Evolutionary conservation across 208 protist species (phyloP).

Genomic region (Crithidia fasciculata): DNA sequence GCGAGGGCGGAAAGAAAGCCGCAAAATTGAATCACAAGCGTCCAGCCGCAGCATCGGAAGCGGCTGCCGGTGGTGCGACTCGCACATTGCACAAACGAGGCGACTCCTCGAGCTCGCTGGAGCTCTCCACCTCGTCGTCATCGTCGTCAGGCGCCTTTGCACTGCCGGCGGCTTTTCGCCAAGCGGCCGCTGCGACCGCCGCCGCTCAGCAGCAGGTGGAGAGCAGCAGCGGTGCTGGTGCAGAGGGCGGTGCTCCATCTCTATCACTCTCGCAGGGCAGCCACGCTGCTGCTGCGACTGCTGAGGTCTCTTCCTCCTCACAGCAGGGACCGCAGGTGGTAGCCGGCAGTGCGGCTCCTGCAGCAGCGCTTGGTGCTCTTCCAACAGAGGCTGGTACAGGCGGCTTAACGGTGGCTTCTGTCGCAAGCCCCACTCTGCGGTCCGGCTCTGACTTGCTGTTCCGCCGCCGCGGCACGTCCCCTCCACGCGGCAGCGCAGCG

Average conservation of each 20-base stretch:
- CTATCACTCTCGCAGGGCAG: too few species aligned
- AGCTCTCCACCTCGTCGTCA: constrained; percentile 17
- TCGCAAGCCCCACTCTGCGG: neutral
- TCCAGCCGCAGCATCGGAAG: neutral
- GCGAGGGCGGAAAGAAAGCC: neutral
- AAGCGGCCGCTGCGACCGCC: constrained; percentile 6
- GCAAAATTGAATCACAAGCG: neutral
- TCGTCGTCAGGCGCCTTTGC: neutral
- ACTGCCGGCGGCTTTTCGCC: constrained; percentile 9
- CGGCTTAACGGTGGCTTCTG: neutral
- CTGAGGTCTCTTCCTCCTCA: too few species aligned
- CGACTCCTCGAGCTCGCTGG: constrained; percentile 10
- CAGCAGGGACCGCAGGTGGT: too few species aligned
- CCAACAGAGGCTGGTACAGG: too few species aligned
- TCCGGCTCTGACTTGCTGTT: constrained; percentile 12
- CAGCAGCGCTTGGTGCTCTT: too few species aligned
- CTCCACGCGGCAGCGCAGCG: neutral
- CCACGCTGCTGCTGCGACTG: too few species aligned
- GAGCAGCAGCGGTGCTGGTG: too few species aligned
- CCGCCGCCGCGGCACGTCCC: neutral
- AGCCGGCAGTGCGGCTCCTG: too few species aligned
- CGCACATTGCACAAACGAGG: neutral
- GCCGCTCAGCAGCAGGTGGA: neutral
- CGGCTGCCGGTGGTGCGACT: neutral
- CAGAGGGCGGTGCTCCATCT: too few species aligned